Evolutionary conservation across 495 filamentous ascomycete genomes (phyloP), one percentile per base, ranked within the genome.

Genomic region (Hypoxylon trugodes): DNA sequence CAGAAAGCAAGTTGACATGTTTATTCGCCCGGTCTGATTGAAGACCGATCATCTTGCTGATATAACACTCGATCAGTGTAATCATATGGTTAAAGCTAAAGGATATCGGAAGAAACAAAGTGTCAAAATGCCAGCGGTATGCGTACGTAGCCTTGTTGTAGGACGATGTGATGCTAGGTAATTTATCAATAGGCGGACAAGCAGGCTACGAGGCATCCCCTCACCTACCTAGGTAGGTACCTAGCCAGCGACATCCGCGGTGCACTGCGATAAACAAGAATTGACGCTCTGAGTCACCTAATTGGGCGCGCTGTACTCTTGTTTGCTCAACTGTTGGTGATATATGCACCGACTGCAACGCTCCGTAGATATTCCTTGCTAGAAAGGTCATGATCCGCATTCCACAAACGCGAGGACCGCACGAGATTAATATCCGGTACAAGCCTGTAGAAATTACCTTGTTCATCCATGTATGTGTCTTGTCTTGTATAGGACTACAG

Each of bases 261-360:
- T 6, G 24, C 24, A 10, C 33, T 26, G 52, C 28, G 13, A 40
- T 47, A 28, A 47, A 37, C 41, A 36, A 18, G 15, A 54, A 16
- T 61, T 54, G 33, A 54, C 41, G 58, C 49, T 8, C 3, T 9
- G 41, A 13, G 3, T 0, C 15, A n/a, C 9, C 18, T 54, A 18
- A 53, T 61, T 61, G 58, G 42, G 22, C 8, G 26, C 10, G 8
- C 18, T 25, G 16, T 4, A 38, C 16, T 36, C 3, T n/a, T 49
- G 42, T 49, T 62, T 48, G 50, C 43, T 40, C 16, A 22, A 30
- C 13, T 56, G 50, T 43, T 42, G 25, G 50, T 41, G 51, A 43
- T 62, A 26, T 42, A 42, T 42, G 19, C 26, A 49, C 41, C 49
- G 48, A 49, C 18, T 50, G 26, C 13, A 50, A 36, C 42, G 25